Conservation (phyloP, 306 rosid genomes). For the Geum urbanum region DNA sequence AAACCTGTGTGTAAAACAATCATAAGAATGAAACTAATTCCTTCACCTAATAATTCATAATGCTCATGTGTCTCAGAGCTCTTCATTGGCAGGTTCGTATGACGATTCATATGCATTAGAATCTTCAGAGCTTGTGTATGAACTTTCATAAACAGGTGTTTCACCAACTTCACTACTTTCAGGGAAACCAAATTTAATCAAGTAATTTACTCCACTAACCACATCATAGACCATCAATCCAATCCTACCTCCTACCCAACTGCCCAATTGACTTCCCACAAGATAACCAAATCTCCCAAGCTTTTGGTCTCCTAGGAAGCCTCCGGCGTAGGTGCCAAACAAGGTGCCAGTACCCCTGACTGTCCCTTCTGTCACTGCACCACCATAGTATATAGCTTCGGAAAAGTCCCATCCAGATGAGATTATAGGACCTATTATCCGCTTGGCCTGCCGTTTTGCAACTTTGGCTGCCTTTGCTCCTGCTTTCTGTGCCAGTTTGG, state of each 20-base stretch:
- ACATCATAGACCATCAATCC: conserved; percentile 84
- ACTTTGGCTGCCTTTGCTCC: conserved; percentile 77
- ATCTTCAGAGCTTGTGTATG: conserved; percentile 27
- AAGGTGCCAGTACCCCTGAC: conserved; percentile 74
- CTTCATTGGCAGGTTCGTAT: conserved; percentile 11
- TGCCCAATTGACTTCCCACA: conserved; percentile 80
- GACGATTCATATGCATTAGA: conserved; percentile 10
- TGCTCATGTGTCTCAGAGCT: conserved; percentile 36
- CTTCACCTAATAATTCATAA: conserved; percentile 51
- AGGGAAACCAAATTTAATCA: conserved; percentile 40
- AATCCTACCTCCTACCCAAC: conserved; percentile 91
- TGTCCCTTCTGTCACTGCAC: conserved; percentile 58
- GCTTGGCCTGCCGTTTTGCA: conserved; percentile 57
- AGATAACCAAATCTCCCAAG: conserved; percentile 84
- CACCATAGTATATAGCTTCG: conserved; percentile 84
- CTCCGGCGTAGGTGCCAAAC: conserved; percentile 66
- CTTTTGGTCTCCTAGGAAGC: conserved; percentile 65
- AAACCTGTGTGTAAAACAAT: conserved; percentile 1
- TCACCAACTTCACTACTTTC: conserved; percentile 32
- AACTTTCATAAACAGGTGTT: conserved; percentile 27
- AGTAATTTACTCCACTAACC: conserved; percentile 61
- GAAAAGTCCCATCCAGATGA: conserved; percentile 90
- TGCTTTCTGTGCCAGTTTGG: conserved; percentile 52
- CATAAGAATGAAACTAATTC: conserved; percentile 1
- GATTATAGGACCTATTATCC: conserved; percentile 67